Percentiles rank a stretch among this genome's conserved stretches.
phyloP scores from a whole-genome alignment of 2,329 filamentous ascomycete species.

The Penicillium hordei region DNA sequence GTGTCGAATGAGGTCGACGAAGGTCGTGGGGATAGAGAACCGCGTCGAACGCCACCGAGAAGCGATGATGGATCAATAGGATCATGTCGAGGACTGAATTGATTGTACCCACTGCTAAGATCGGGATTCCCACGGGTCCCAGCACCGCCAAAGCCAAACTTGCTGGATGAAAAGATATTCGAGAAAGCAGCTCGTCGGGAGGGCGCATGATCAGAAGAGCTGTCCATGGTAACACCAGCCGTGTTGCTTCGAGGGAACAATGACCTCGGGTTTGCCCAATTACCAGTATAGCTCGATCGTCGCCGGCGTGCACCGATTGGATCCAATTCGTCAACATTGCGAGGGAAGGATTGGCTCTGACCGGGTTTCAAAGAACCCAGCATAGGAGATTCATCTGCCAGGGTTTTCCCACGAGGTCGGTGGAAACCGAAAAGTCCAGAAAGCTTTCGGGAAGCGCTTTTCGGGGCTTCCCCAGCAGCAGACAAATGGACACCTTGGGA shows the following conservation, averaged over 20 bases:
- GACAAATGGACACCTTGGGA: conserved; percentile 35
- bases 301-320: conserved; percentile 52
- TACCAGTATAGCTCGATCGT: conserved; percentile 58
- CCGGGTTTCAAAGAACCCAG: conserved; percentile 59
- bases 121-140: conserved; percentile 35
- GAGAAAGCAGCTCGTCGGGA: conserved; percentile 43
- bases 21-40: conserved; percentile 48
- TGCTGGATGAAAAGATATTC: conserved; percentile 45
- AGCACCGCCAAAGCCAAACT: conserved; percentile 38
- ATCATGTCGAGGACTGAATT: conserved; percentile 48
- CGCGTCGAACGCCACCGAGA: conserved; percentile 43
- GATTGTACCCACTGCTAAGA: conserved; percentile 44
- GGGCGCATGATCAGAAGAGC: conserved; percentile 42
- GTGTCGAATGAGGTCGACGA: conserved; percentile 58
- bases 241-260: conserved; percentile 49
- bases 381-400: conserved; percentile 58
- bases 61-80: conserved; percentile 49
- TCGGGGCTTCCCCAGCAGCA: conserved; percentile 35
- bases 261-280: conserved; percentile 54
- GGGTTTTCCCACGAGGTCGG: conserved; percentile 61
- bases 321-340: conserved; percentile 54
- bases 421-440: conserved; percentile 59
- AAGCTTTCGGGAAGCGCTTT: conserved; percentile 54
- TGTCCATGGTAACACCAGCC: conserved; percentile 42
- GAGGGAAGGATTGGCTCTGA: conserved; percentile 65